A percentile compares a stretch with the other conserved stretches of the same genome.
Conservation (phyloP, 1,284 basidiomycete species). For the Naganishia cerealis region DNA sequence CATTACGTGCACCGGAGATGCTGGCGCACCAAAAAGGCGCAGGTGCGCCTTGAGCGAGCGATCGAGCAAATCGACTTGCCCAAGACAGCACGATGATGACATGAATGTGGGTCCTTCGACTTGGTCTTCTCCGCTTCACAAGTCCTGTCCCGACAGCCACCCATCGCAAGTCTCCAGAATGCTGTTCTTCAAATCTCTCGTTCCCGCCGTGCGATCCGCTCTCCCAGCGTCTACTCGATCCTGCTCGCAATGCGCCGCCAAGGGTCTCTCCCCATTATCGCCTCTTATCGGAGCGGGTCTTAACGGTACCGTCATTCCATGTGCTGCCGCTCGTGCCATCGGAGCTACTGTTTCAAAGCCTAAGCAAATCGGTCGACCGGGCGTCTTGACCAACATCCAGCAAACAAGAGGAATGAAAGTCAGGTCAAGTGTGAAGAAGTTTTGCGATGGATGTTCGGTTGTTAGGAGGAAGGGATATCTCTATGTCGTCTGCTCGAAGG, state of each 20-base stretch:
- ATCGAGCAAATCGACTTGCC: slow-evolving; percentile 10
- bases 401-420: slow-evolving; percentile 84
- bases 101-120: not conserved
- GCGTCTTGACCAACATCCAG: not conserved
- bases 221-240: slow-evolving; percentile 10
- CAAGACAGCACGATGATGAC: not conserved
- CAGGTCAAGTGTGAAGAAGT: slow-evolving; percentile 84
- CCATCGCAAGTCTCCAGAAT: not conserved
- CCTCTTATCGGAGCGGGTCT: slow-evolving; percentile 17
- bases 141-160: not conserved
- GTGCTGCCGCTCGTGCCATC: slow-evolving; percentile 28
- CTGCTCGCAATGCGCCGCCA: slow-evolving; percentile 32
- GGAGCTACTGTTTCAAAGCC: slow-evolving; percentile 12
- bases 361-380: slow-evolving; percentile 10
- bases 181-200: slow-evolving; percentile 21
- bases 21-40: too few relatives aligned
- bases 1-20: too few relatives aligned
- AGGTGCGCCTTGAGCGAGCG: not conserved
- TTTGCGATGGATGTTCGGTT: slow-evolving; percentile 85
- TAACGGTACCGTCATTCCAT: slow-evolving; percentile 31
- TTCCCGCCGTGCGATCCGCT: slow-evolving; percentile 13
- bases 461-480: slow-evolving; percentile 82
- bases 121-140: not conserved
- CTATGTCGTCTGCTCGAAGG: slow-evolving; percentile 89
- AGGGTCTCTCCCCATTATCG: slow-evolving; percentile 18